phyloP scores from a whole-genome alignment of 768 basidiomycete genomes.

The Pleurotus tuber-regium region DNA sequence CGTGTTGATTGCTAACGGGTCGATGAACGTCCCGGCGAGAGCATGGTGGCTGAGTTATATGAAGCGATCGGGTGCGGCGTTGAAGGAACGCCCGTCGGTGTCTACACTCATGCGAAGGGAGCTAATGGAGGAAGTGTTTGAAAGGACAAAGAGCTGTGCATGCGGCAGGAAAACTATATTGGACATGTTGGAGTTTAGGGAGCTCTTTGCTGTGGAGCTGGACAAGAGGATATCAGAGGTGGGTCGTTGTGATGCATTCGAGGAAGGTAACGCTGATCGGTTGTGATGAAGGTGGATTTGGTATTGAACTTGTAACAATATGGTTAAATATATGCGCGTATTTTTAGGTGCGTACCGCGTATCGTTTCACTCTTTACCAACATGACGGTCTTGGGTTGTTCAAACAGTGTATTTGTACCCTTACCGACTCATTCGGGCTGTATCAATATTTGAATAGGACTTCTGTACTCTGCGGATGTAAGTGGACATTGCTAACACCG shows the following conservation, averaged over 20 bases:
- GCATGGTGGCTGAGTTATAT: slow-evolving; percentile 23
- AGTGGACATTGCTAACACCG: too few species aligned
- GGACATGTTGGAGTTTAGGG: slow-evolving; percentile 17
- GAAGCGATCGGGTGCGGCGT: slow-evolving; percentile 11
- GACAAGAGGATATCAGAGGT: slow-evolving; percentile 16
- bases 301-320: slow-evolving; percentile 1
- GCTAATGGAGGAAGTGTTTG: slow-evolving; percentile 16
- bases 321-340: too few species aligned
- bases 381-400: too few species aligned
- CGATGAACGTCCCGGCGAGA: slow-evolving; percentile 15
- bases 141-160: slow-evolving; percentile 16
- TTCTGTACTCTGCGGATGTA: neutral
- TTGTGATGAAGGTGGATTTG: slow-evolving; percentile 5
- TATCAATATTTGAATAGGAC: neutral
- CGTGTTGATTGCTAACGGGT: slow-evolving; percentile 12
- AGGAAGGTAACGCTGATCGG: too few species aligned
- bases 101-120: slow-evolving; percentile 14
- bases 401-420: neutral
- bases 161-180: slow-evolving; percentile 17
- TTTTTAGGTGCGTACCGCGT: too few species aligned
- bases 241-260: too few species aligned
- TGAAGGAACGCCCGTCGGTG: slow-evolving; percentile 18
- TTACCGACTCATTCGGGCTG: neutral
- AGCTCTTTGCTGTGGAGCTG: slow-evolving; percentile 16
- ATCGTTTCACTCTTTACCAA: too few species aligned